Evolutionary conservation across 768 basidiomycete species (phyloP).

Genomic region (Cantharellus cinnabarinus): DNA sequence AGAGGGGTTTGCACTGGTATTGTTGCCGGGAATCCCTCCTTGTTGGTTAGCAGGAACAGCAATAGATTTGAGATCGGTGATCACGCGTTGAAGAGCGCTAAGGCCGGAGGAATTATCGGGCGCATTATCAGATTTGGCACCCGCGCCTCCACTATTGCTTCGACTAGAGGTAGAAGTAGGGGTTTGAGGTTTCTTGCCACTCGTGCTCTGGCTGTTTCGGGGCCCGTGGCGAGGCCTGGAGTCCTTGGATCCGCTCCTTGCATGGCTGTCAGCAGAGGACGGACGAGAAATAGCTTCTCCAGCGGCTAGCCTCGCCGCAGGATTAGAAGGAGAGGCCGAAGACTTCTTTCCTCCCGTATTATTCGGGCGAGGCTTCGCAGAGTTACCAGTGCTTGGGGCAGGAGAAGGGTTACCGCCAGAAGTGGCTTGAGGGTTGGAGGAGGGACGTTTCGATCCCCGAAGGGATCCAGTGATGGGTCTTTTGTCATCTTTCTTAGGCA

Average conservation of each 20-base stretch:
- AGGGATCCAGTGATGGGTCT: not conserved
- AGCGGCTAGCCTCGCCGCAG: slow-evolving; percentile 4
- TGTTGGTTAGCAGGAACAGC: slow-evolving; percentile 34
- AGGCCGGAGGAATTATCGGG: slow-evolving; percentile 45
- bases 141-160: slow-evolving; percentile 3
- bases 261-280: slow-evolving; percentile 8
- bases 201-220: not conserved
- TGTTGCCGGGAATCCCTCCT: slow-evolving; percentile 11
- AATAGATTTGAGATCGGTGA: slow-evolving; percentile 79
- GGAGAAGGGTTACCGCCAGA: not conserved
- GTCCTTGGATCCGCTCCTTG: slow-evolving; percentile 1
- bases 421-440: not conserved
- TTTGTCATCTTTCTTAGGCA: not conserved
- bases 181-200: slow-evolving; percentile 3
- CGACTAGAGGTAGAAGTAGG: slow-evolving; percentile 1
- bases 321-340: not conserved
- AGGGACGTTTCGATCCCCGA: not conserved
- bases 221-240: slow-evolving; percentile 3
- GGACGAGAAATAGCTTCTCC: slow-evolving; percentile 7
- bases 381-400: not conserved
- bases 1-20: slow-evolving; percentile 30
- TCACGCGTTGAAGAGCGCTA: slow-evolving; percentile 79
- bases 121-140: slow-evolving; percentile 2
- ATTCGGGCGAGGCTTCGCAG: not conserved
- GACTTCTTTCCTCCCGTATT: not conserved